A percentile compares a stretch with the other conserved stretches of the same genome.
Evolutionary conservation across 257 asterid species (phyloP).

Genomic region (Solanum chilense): DNA sequence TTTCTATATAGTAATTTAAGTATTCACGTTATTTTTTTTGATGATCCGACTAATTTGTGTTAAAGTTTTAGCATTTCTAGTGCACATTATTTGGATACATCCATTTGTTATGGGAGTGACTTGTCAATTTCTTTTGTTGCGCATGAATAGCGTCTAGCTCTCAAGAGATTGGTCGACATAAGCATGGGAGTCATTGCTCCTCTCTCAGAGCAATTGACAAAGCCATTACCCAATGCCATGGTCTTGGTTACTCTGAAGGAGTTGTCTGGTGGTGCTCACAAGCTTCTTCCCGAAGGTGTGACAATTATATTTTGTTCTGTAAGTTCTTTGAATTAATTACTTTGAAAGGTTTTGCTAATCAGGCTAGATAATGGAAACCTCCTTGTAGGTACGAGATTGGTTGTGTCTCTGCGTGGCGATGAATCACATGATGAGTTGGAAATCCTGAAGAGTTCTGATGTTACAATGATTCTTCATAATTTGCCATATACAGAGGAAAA

Average conservation of each 20-base stretch:
- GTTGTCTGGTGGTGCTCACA: slow-evolving; percentile 73
- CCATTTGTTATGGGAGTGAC: slow-evolving; percentile 7
- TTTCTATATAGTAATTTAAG: neutral
- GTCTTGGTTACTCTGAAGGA: slow-evolving; percentile 74
- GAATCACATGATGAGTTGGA: slow-evolving; percentile 69
- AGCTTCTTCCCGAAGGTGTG: slow-evolving; percentile 82
- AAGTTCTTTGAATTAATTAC: neutral
- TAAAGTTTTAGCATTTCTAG: neutral
- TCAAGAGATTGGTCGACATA: slow-evolving; percentile 75
- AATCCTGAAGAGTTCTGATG: slow-evolving; percentile 59
- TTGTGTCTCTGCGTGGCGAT: slow-evolving; percentile 71
- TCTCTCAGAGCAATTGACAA: slow-evolving; percentile 81
- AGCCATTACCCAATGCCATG: slow-evolving; percentile 76
- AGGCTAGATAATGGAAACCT: slow-evolving; percentile 1
- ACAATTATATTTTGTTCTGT: neutral
- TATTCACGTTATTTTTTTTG: neutral
- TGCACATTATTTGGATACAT: neutral
- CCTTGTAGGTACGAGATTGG: slow-evolving; percentile 69
- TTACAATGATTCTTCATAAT: slow-evolving; percentile 74
- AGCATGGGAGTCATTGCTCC: slow-evolving; percentile 98
- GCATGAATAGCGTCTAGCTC: slow-evolving; percentile 69
- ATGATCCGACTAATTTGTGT: neutral
- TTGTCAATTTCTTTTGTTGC: neutral
- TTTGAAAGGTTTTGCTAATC: neutral
- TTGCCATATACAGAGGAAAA: slow-evolving; percentile 66